Evolutionary conservation across 805 yeast species (phyloP).

Genomic region (Lipomyces sp.): DNA sequence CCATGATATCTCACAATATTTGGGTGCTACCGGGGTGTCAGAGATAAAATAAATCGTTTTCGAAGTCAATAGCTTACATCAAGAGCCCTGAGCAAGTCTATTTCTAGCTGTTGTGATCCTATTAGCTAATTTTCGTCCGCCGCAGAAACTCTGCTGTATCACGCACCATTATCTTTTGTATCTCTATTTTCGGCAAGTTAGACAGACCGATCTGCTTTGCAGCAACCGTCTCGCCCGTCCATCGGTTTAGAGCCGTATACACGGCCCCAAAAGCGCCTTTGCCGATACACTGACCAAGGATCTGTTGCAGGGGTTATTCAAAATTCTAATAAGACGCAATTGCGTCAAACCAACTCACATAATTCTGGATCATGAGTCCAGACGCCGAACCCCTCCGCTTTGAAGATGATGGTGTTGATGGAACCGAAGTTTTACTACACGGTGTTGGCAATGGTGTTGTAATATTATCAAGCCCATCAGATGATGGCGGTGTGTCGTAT

Average conservation of each 20-base stretch:
- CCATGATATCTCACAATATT: slow-evolving; percentile 73
- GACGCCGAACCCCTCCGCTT: neutral
- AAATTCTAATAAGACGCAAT: neutral
- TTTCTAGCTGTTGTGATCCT: slow-evolving; percentile 62
- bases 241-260: slow-evolving; percentile 69
- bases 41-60: neutral
- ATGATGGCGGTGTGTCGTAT: slow-evolving; percentile 14
- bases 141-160: neutral
- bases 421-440: neutral
- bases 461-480: slow-evolving; percentile 6
- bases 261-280: slow-evolving; percentile 92
- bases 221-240: slow-evolving; percentile 73
- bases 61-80: slow-evolving; percentile 41
- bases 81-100: slow-evolving; percentile 64
- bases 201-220: slow-evolving; percentile 74
- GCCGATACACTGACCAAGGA: slow-evolving; percentile 68
- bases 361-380: slow-evolving; percentile 14
- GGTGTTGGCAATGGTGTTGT: neutral
- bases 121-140: neutral
- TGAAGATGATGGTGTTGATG: neutral
- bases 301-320: slow-evolving; percentile 33
- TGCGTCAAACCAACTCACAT: slow-evolving; percentile 9
- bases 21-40: slow-evolving; percentile 49
- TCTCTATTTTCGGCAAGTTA: slow-evolving; percentile 45
- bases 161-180: slow-evolving; percentile 49